phyloP scores from a whole-genome alignment of 176 grass and related monocot species.

The Oryza rufipogon region DNA sequence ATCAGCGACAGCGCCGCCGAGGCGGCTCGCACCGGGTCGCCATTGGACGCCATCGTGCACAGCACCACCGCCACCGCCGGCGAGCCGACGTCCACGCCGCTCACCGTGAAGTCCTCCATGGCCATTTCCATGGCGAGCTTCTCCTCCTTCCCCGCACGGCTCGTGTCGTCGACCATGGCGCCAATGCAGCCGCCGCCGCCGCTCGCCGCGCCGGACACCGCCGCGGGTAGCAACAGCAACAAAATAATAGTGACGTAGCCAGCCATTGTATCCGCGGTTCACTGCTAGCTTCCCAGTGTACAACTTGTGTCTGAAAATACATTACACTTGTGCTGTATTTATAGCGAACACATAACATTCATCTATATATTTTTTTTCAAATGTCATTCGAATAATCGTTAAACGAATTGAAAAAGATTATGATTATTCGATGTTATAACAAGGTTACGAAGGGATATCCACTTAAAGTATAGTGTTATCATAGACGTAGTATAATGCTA shows the following conservation, averaged over 20 bases:
- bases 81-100: not conserved
- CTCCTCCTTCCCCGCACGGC: constrained; percentile 8
- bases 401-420: too few relatives aligned
- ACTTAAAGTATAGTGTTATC: too few relatives aligned
- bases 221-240: not conserved
- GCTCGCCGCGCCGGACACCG: not conserved
- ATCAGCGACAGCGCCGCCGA: constrained; percentile 21
- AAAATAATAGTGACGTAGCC: not conserved
- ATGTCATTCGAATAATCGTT: too few relatives aligned
- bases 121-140: constrained; percentile 10
- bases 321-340: not conserved
- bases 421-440: too few relatives aligned
- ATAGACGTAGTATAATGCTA: too few relatives aligned
- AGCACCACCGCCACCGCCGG: not conserved
- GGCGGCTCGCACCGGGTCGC: constrained; percentile 11
- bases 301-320: not conserved
- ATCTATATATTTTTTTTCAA: too few relatives aligned
- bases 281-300: not conserved
- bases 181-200: constrained; percentile 9
- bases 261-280: not conserved
- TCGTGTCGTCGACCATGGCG: constrained; percentile 3
- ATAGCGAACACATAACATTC: not conserved
- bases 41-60: not conserved
- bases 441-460: too few relatives aligned
- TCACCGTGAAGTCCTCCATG: not conserved